Conservation (phyloP, 805 yeast species). For the Vanderwaltozyma tropicalis region DNA sequence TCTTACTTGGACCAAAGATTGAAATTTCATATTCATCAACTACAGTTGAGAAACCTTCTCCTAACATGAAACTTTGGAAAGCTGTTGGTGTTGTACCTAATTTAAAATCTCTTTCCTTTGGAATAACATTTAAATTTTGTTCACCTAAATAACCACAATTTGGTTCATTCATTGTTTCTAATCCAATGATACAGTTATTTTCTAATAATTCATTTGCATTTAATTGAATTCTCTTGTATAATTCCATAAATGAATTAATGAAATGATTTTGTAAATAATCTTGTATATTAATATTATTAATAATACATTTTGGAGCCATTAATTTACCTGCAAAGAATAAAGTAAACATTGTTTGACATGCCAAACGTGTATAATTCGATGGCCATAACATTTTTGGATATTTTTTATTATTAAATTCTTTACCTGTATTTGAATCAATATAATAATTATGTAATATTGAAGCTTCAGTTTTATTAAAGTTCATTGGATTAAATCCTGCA, state of each 20-base stretch:
- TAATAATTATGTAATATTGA: slow-evolving; percentile 62
- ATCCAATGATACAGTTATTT: slow-evolving; percentile 44
- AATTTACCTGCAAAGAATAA: slow-evolving; percentile 69
- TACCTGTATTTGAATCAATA: slow-evolving; percentile 29
- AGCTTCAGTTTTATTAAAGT: slow-evolving; percentile 65
- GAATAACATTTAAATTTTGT: slow-evolving; percentile 42
- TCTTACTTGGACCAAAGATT: slow-evolving; percentile 64
- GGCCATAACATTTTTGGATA: slow-evolving; percentile 91
- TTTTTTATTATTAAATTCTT: slow-evolving; percentile 26
- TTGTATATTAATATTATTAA: slow-evolving; percentile 70
- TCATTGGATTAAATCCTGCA: slow-evolving; percentile 73
- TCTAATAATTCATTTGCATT: slow-evolving; percentile 37
- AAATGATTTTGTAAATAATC: slow-evolving; percentile 61
- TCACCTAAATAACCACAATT: slow-evolving; percentile 64
- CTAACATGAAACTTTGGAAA: slow-evolving; percentile 60
- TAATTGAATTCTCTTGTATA: slow-evolving; percentile 34
- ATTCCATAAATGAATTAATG: slow-evolving; percentile 40
- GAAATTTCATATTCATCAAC: slow-evolving; percentile 66
- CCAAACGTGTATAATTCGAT: slow-evolving; percentile 70
- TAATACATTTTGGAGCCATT: slow-evolving; percentile 64
- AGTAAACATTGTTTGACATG: slow-evolving; percentile 73
- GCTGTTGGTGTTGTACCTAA: slow-evolving; percentile 79
- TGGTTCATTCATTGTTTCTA: slow-evolving; percentile 84
- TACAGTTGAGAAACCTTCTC: slow-evolving; percentile 62
- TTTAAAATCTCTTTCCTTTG: slow-evolving; percentile 54